phyloP scores from a whole-genome alignment of 2,329 filamentous ascomycete genomes.

The Ophiostoma australiae region DNA sequence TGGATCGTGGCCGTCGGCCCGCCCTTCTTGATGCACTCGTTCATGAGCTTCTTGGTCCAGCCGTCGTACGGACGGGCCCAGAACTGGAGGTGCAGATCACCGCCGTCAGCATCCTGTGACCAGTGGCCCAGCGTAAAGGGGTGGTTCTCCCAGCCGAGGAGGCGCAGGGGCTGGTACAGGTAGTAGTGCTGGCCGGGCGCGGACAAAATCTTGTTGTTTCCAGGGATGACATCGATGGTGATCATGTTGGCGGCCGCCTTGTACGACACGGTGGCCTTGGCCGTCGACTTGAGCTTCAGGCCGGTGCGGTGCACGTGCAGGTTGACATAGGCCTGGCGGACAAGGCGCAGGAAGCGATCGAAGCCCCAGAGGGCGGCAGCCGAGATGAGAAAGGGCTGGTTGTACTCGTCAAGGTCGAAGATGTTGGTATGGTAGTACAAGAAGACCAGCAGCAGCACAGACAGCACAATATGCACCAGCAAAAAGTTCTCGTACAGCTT shows the following conservation, averaged over 20 bases:
- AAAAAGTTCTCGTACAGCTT: conserved; percentile 50
- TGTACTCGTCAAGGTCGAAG: conserved; percentile 24
- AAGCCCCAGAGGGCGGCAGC: conserved; percentile 27
- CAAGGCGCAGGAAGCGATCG: conserved; percentile 34
- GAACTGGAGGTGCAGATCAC: conserved; percentile 26
- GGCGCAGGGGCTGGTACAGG: conserved; percentile 40
- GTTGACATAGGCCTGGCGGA: conserved; percentile 42
- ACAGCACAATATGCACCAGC: conserved; percentile 39
- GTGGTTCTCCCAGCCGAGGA: conserved; percentile 46
- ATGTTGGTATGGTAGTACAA: conserved; percentile 28
- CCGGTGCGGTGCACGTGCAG: conserved; percentile 26
- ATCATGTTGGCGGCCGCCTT: conserved; percentile 24
- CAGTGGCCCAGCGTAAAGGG: conserved; percentile 43
- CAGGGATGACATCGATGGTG: conserved; percentile 23
- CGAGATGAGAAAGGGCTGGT: conserved; percentile 27
- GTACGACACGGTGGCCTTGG: conserved; percentile 23
- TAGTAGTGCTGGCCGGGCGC: conserved; percentile 44
- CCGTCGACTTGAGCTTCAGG: conserved; percentile 16
- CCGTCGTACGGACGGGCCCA: conserved; percentile 26
- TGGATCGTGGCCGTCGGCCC: conserved; percentile 13
- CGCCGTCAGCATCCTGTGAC: not conserved
- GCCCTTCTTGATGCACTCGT: conserved; percentile 22
- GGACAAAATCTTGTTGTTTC: conserved; percentile 28
- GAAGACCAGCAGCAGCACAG: conserved; percentile 40
- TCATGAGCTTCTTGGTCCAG: conserved; percentile 27